These are phyloP conservation scores for Ogataea kodamae DNA, from an alignment of 805 yeast genomes.

Conservation along the genomic window DNA sequence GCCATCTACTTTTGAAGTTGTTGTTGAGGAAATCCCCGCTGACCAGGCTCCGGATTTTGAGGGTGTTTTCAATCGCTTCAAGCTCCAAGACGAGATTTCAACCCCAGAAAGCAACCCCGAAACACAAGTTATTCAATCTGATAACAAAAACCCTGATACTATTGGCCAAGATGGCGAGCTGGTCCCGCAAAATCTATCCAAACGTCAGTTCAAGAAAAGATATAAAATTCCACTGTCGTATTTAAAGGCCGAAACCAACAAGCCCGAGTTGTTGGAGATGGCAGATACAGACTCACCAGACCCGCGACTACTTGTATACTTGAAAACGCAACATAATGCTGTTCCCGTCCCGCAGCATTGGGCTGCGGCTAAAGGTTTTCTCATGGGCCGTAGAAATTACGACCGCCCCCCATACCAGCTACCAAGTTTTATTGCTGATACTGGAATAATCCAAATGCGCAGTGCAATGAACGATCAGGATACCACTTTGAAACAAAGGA, in stretches of 20 bases:
- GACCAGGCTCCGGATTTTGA: slow-evolving; percentile 14
- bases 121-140: slow-evolving; percentile 12
- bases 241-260: slow-evolving; percentile 55
- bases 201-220: slow-evolving; percentile 47
- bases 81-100: no score
- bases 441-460: slow-evolving; percentile 88
- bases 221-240: slow-evolving; percentile 63
- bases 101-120: slow-evolving; percentile 1
- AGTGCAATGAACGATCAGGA: slow-evolving; percentile 52
- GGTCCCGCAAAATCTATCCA: slow-evolving; percentile 34
- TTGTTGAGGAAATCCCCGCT: slow-evolving; percentile 15
- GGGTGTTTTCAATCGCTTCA: slow-evolving; percentile 23
- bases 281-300: slow-evolving; percentile 80
- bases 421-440: slow-evolving; percentile 73
- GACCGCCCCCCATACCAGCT: slow-evolving; percentile 71
- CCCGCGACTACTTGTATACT: slow-evolving; percentile 59
- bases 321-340: slow-evolving; percentile 63
- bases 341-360: slow-evolving; percentile 85
- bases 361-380: slow-evolving; percentile 73
- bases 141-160: slow-evolving; percentile 13
- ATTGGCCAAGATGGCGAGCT: slow-evolving; percentile 25
- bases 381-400: slow-evolving; percentile 60
- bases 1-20: slow-evolving; percentile 6
- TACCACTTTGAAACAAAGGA: slow-evolving; percentile 61
- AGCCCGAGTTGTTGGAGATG: slow-evolving; percentile 83